Evolutionary conservation across 2,329 filamentous ascomycete genomes (phyloP).

Genomic region (Waltergamsia citrina): DNA sequence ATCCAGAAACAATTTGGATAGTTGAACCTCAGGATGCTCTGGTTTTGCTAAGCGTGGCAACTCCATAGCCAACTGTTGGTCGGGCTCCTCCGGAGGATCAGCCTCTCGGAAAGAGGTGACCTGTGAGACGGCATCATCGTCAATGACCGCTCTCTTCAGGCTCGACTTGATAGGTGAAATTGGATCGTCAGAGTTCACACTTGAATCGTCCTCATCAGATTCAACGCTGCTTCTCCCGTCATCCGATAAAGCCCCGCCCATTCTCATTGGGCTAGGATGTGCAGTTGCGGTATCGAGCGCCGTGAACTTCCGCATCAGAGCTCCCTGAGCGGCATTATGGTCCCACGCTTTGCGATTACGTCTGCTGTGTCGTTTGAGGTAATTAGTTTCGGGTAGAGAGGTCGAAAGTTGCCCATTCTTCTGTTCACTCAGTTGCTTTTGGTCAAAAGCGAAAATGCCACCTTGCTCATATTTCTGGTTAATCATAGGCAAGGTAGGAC

Average conservation of each 20-base stretch:
- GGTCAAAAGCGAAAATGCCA: constrained; percentile 40
- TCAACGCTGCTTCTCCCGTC: constrained; percentile 39
- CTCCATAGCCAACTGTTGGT: constrained; percentile 37
- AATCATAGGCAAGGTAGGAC: constrained; percentile 39
- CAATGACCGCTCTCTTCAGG: constrained; percentile 26
- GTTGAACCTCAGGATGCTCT: constrained; percentile 37
- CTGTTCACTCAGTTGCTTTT: not conserved
- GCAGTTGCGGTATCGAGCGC: constrained; percentile 13
- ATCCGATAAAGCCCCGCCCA: constrained; percentile 28
- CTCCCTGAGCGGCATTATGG: constrained; percentile 9
- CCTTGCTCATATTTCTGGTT: constrained; percentile 50
- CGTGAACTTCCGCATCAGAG: constrained; percentile 16
- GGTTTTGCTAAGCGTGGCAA: constrained; percentile 37
- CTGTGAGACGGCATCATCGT: constrained; percentile 45
- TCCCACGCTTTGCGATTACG: constrained; percentile 23
- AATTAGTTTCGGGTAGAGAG: constrained; percentile 33
- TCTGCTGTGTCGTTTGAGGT: constrained; percentile 37
- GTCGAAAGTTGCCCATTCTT: not conserved
- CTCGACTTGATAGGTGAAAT: constrained; percentile 39
- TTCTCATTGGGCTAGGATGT: constrained; percentile 24
- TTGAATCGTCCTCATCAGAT: constrained; percentile 48
- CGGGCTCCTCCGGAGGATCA: constrained; percentile 34
- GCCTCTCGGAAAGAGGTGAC: constrained; percentile 40
- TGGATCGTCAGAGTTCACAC: constrained; percentile 38
- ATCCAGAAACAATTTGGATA: constrained; percentile 48